phyloP scores from a whole-genome alignment of 2,329 filamentous ascomycete species.

The Pseudogymnoascus pannorum region DNA sequence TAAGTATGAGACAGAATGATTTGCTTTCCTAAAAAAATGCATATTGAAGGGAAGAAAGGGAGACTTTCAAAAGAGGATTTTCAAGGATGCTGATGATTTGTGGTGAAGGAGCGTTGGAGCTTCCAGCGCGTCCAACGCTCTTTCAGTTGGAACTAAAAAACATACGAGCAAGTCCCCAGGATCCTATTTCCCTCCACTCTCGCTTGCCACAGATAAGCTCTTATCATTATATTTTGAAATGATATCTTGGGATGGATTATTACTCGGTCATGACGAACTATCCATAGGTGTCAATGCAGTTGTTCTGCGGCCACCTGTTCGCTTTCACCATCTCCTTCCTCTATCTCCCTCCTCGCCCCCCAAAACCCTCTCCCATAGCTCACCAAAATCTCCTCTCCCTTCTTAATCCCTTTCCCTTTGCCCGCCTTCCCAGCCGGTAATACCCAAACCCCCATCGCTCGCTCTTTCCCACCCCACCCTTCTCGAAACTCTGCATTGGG shows the following conservation, averaged over 20 bases:
- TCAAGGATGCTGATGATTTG: too few relatives aligned
- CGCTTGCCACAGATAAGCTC: too few relatives aligned
- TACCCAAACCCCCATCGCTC: slow-evolving; percentile 53
- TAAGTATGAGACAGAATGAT: too few relatives aligned
- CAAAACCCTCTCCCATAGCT: slow-evolving; percentile 65
- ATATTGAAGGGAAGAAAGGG: too few relatives aligned
- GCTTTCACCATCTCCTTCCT: slow-evolving; percentile 15
- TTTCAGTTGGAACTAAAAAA: too few relatives aligned
- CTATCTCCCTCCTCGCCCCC: slow-evolving; percentile 39
- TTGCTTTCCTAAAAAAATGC: too few relatives aligned
- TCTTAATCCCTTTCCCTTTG: slow-evolving; percentile 37
- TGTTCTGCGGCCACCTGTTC: not conserved
- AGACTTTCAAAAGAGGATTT: too few relatives aligned
- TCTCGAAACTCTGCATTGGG: slow-evolving; percentile 54
- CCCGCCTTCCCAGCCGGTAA: slow-evolving; percentile 37
- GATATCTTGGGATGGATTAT: not conserved
- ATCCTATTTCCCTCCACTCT: not conserved
- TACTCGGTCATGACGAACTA: not conserved
- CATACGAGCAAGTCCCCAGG: too few relatives aligned
- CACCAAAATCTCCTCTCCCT: slow-evolving; percentile 57
- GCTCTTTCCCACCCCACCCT: slow-evolving; percentile 48
- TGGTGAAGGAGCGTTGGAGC: too few relatives aligned
- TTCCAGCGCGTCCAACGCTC: too few relatives aligned
- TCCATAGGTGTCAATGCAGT: not conserved
- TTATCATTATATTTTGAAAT: too few relatives aligned